phyloP scores from a whole-genome alignment of 345 rosid genomes.

The Salix exigua region DNA sequence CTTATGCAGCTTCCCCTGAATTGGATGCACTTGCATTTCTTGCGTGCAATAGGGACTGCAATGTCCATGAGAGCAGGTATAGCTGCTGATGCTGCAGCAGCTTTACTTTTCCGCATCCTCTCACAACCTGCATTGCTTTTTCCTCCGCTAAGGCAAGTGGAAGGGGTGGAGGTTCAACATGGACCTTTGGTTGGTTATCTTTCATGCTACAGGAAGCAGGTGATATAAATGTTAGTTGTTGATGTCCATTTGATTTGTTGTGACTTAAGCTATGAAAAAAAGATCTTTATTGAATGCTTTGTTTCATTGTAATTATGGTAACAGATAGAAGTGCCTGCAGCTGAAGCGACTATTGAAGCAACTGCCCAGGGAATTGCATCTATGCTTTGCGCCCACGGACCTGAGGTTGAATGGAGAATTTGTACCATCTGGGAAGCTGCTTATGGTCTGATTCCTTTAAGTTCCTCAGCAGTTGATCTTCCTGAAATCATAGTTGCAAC shows the following conservation, averaged over 20 bases:
- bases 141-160: conserved; percentile 90
- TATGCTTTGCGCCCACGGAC: conserved; percentile 99
- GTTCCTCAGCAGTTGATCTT: conserved; percentile 96
- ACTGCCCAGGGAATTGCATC: conserved; percentile 99
- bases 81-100: conserved; percentile 99
- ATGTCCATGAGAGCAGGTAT: conserved; percentile 99
- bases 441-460: conserved; percentile 86
- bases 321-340: conserved; percentile 93
- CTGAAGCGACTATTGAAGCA: conserved; percentile 97
- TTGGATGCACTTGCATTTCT: conserved; percentile 98
- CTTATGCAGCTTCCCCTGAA: conserved; percentile 83
- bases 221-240: conserved; percentile 14
- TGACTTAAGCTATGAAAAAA: background rate
- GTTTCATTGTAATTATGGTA: background rate
- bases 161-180: conserved; percentile 77
- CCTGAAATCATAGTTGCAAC: conserved; percentile 91
- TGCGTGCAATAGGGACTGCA: conserved; percentile 96
- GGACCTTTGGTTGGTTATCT: conserved; percentile 68
- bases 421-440: conserved; percentile 99
- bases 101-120: conserved; percentile 85
- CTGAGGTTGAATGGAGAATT: conserved; percentile 98
- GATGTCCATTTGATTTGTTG: background rate
- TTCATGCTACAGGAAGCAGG: conserved; percentile 86
- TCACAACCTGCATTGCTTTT: conserved; percentile 96
- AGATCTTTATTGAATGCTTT: background rate